Base-by-base conservation (phyloP, 2,329 filamentous ascomycete genomes). In the Colletotrichum camelliae region DNA sequence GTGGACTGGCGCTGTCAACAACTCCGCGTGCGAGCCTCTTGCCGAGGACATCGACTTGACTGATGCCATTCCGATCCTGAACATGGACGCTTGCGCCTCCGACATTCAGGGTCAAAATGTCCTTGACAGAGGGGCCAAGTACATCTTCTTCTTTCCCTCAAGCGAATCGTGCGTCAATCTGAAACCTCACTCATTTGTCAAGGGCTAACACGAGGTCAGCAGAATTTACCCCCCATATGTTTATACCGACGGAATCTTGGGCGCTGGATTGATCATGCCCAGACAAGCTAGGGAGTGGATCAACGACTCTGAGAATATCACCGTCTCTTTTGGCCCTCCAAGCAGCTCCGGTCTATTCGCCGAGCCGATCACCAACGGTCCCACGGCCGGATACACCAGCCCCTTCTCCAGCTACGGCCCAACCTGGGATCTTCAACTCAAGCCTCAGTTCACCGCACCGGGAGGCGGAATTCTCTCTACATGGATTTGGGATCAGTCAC, bases 381-480 rank as follows among this genome's bases (percentile, higher is more conserved):
- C 57, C 4, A 78, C 78, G 7, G 85, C 85, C 8, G 86, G 87
- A 1, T 84, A 81, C 67, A 77, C 86, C 15, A 85, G 81, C 76
- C 77, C 78, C 0, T 86, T 81, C 71, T 86, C 82, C 37, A 84
- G 83, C 29, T 89, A 88, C 87, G 88, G 88, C 12, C 87, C 88
- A 5, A 86, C 84, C 0, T 87, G 83, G 77, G 88, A 90, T 70
- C 80, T 87, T 13, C 81, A 87, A 35, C 81, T 89, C 57, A 89
- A 89, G 80, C 88, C 89, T 3, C 85, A 90, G 76, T 77, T 90
- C 67, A 83, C 84, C 16, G 81, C 88, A 0, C 88, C 88, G 2
- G 88, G 89, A 66, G 88, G 87, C 35, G 81, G 84, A 33, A 90
- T 91, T 76, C 82, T 90, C 62, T 89, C 88, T 10, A 91, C 89